Conservation (phyloP, 257 asterid genomes). For the Salvia miltiorrhiza region DNA sequence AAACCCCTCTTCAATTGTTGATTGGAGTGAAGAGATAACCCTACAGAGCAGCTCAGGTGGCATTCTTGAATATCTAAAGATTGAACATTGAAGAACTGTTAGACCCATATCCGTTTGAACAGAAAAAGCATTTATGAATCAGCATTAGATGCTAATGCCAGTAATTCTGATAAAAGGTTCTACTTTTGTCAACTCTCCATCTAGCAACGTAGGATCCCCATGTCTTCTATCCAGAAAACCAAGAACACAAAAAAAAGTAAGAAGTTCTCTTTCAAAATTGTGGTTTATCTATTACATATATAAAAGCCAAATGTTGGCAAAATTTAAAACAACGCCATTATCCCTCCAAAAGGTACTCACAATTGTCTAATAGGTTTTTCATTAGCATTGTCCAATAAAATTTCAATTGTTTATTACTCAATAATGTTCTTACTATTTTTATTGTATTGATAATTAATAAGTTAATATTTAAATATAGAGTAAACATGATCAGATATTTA, state of each 20-base stretch:
- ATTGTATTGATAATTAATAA: too few relatives aligned
- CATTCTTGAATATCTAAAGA: slow-evolving; percentile 83
- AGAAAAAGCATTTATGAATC: slow-evolving; percentile 4
- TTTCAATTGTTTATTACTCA: too few relatives aligned
- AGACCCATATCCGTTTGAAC: slow-evolving; percentile 19
- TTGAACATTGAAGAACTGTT: slow-evolving; percentile 18
- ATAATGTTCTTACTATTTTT: too few relatives aligned
- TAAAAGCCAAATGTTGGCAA: too few relatives aligned
- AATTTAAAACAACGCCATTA: too few relatives aligned
- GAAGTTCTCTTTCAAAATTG: not conserved
- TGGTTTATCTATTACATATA: too few relatives aligned
- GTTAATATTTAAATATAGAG: too few relatives aligned
- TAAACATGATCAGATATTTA: too few relatives aligned
- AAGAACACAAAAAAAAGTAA: not conserved
- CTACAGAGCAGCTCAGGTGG: slow-evolving; percentile 64
- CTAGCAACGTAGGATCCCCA: slow-evolving; percentile 1
- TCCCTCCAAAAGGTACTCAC: too few relatives aligned
- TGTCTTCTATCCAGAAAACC: not conserved
- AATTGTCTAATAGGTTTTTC: too few relatives aligned
- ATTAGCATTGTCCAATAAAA: too few relatives aligned
- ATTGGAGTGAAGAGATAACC: slow-evolving; percentile 62
- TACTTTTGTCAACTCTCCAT: not conserved
- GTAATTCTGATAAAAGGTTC: not conserved
- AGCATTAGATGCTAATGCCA: not conserved
- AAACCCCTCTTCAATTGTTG: slow-evolving; percentile 61